These are phyloP conservation scores for Pestalotiopsis sp. DNA, from an alignment of 2,329 filamentous ascomycete genomes.

Conservation along the genomic window DNA sequence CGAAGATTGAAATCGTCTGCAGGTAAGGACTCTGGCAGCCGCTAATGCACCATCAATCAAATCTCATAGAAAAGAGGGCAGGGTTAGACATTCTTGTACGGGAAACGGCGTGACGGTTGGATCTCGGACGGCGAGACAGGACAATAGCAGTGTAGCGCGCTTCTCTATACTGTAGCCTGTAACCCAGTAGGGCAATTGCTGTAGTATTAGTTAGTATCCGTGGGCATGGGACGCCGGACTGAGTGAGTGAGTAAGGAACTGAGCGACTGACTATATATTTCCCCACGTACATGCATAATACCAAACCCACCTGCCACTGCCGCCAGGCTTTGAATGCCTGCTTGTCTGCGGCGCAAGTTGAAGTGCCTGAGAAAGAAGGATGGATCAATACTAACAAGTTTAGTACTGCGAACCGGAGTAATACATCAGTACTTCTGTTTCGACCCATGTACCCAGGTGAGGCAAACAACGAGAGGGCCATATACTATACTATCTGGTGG, in stretches of 20 bases:
- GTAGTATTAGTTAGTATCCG: constrained; percentile 19
- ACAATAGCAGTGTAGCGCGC: not conserved
- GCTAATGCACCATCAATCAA: constrained; percentile 42
- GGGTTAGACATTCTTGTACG: constrained; percentile 32
- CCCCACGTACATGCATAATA: constrained; percentile 36
- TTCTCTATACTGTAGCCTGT: not conserved
- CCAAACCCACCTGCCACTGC: constrained; percentile 15
- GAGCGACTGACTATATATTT: constrained; percentile 26
- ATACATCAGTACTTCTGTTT: constrained; percentile 22
- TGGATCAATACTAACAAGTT: not conserved
- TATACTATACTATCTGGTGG: not conserved
- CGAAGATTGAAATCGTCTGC: constrained; percentile 22
- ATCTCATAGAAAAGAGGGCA: constrained; percentile 25
- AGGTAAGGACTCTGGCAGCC: constrained; percentile 34
- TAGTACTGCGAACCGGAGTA: not conserved
- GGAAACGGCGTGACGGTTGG: constrained; percentile 22
- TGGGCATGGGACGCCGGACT: too few species aligned
- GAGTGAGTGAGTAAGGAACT: not conserved
- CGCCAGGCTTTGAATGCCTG: constrained; percentile 37
- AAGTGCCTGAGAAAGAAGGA: constrained; percentile 13
- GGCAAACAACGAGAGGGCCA: constrained; percentile 10
- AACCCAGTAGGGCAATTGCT: not conserved
- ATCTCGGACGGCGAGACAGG: constrained; percentile 19
- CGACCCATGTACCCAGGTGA: constrained; percentile 33
- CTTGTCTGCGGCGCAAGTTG: constrained; percentile 29